Conservation (phyloP, 805 yeast species). For the Candida loeiensis region DNA sequence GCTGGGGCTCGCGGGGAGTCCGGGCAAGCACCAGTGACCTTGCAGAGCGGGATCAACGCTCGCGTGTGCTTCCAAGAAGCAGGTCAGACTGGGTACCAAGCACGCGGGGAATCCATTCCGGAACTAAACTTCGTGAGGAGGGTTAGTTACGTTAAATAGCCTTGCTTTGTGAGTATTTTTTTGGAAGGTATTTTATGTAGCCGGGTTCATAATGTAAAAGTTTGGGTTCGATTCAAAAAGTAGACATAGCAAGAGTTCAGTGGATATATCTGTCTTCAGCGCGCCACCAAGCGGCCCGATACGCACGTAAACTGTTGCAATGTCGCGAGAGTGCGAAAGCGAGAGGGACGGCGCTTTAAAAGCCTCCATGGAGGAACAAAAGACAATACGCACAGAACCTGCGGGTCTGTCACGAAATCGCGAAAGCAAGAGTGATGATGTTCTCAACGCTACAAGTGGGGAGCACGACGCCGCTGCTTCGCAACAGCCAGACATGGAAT, state of each 20-base stretch:
- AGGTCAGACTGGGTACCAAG: too few relatives aligned
- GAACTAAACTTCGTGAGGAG: neutral
- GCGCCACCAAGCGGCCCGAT: neutral
- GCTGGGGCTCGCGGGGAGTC: too few relatives aligned
- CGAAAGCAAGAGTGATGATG: too few relatives aligned
- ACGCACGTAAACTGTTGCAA: neutral
- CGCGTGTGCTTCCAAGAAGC: too few relatives aligned
- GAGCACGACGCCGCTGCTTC: neutral
- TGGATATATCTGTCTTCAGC: slow-evolving; percentile 1
- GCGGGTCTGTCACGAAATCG: too few relatives aligned
- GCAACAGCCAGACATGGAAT: neutral
- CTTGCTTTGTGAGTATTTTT: neutral
- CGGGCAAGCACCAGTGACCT: too few relatives aligned
- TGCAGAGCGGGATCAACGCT: too few relatives aligned
- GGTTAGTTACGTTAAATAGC: neutral
- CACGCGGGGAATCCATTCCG: slow-evolving; percentile 1
- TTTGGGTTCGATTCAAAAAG: neutral
- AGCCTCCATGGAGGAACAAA: too few relatives aligned
- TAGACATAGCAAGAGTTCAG: neutral
- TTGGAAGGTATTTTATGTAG: neutral
- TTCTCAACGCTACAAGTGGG: neutral
- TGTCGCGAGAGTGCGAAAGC: neutral
- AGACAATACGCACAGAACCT: too few relatives aligned
- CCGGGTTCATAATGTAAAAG: slow-evolving; percentile 1
- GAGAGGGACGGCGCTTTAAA: too few relatives aligned